Percentiles rank a stretch among this genome's conserved stretches.
Conservation (phyloP, 176 grass and related monocot genomes). For the Avena atlantica region DNA sequence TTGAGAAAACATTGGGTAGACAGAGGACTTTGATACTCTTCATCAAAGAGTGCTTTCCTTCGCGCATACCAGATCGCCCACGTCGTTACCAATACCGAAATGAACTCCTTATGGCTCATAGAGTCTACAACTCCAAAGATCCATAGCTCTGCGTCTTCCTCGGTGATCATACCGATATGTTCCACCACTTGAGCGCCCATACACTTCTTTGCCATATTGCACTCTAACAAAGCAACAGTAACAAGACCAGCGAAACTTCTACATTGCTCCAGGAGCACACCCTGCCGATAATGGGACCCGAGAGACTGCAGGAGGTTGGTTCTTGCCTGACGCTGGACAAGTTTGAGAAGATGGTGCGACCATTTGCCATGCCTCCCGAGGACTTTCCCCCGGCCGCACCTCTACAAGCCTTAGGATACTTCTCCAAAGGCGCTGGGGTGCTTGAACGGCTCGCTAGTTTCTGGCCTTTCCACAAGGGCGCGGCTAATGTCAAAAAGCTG, state of each 20-base stretch:
- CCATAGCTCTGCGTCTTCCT: background rate
- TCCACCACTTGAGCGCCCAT: background rate
- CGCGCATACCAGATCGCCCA: background rate
- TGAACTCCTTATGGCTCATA: background rate
- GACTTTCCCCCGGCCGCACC: conserved; percentile 79
- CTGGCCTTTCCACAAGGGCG: conserved; percentile 80
- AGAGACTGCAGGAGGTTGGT: conserved; percentile 86
- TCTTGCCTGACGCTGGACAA: conserved; percentile 86
- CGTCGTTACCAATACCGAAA: background rate
- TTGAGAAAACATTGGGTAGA: background rate
- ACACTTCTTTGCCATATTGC: background rate
- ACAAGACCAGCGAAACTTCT: conserved; percentile 66
- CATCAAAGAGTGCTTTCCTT: background rate
- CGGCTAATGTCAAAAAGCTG: conserved; percentile 42
- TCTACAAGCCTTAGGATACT: conserved; percentile 81
- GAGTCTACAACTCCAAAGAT: background rate
- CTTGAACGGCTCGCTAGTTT: conserved; percentile 83
- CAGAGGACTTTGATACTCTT: too few relatives aligned
- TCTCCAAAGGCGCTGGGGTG: conserved; percentile 69
- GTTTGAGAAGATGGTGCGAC: conserved; percentile 94
- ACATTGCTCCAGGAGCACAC: conserved; percentile 93
- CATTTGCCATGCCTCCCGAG: conserved; percentile 96
- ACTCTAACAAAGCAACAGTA: background rate
- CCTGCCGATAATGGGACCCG: conserved; percentile 90
- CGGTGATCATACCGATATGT: background rate